Percentiles rank a stretch among this genome's conserved stretches.
These are phyloP conservation scores for Arthroderma uncinatum DNA, from an alignment of 2,329 filamentous ascomycete genomes.

Conservation along the genomic window DNA sequence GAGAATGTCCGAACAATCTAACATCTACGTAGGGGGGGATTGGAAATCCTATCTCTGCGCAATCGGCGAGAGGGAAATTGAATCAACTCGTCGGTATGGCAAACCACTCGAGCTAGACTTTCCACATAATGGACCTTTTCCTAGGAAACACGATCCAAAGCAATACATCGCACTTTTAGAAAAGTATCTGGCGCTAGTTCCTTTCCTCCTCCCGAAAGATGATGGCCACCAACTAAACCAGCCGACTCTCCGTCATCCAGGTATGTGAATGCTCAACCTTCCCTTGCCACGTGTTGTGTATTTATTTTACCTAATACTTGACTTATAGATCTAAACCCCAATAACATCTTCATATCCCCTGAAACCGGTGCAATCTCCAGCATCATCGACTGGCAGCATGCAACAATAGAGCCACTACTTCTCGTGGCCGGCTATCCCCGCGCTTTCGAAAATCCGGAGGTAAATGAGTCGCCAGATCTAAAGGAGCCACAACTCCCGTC, in stretches of 20 bases:
- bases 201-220: slow-evolving; percentile 11
- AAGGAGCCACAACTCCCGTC: slow-evolving; percentile 7
- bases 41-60: slow-evolving; percentile 7
- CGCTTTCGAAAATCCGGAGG: slow-evolving; percentile 11
- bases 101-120: slow-evolving; percentile 10
- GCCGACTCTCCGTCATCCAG: slow-evolving; percentile 16
- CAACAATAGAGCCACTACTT: slow-evolving; percentile 10
- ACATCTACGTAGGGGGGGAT: slow-evolving; percentile 10
- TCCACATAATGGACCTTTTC: slow-evolving; percentile 9
- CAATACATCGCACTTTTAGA: slow-evolving; percentile 9
- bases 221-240: slow-evolving; percentile 1
- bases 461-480: background rate
- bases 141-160: slow-evolving; percentile 7
- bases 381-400: slow-evolving; percentile 15
- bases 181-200: slow-evolving; percentile 11
- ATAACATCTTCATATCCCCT: slow-evolving; percentile 10
- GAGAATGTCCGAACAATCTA: too few relatives aligned
- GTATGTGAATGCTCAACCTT: slow-evolving; percentile 6
- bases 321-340: slow-evolving; percentile 11
- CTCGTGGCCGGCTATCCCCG: slow-evolving; percentile 12
- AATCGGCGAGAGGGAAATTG: slow-evolving; percentile 9
- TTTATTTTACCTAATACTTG: background rate
- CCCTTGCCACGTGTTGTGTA: too few relatives aligned
- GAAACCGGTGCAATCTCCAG: slow-evolving; percentile 7
- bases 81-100: slow-evolving; percentile 12